Percentiles rank a stretch among this genome's conserved stretches.
phyloP scores from a whole-genome alignment of 305 asterid species.

The Solanum aculeatissimum region DNA sequence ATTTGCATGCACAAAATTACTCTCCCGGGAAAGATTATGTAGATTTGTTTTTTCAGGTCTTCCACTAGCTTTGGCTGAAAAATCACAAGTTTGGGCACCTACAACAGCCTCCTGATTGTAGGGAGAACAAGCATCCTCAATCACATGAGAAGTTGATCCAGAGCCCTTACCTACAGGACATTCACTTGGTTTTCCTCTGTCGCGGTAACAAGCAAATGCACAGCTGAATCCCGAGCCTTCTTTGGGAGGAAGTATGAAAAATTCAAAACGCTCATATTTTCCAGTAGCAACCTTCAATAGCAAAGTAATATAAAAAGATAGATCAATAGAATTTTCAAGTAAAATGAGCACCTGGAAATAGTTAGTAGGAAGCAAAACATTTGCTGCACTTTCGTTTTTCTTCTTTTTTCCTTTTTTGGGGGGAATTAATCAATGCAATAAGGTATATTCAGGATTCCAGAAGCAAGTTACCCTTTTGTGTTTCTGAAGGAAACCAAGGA shows the following conservation, averaged over 20 bases:
- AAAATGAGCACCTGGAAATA: background rate
- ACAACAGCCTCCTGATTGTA: slow-evolving; percentile 14
- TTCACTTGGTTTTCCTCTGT: slow-evolving; percentile 9
- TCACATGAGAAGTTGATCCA: slow-evolving; percentile 24
- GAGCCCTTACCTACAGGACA: slow-evolving; percentile 23
- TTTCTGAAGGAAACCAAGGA: slow-evolving; percentile 33
- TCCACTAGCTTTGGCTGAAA: slow-evolving; percentile 15
- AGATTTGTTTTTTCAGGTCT: slow-evolving; percentile 14
- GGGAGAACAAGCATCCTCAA: slow-evolving; percentile 20
- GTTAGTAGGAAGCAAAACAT: background rate
- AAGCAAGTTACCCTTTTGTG: slow-evolving; percentile 26
- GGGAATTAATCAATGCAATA: background rate
- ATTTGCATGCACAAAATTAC: slow-evolving; percentile 45
- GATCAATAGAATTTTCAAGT: background rate
- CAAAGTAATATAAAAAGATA: background rate
- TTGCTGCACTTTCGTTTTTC: background rate
- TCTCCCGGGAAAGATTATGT: slow-evolving; percentile 9
- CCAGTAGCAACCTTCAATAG: slow-evolving; percentile 42
- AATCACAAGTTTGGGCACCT: slow-evolving; percentile 18
- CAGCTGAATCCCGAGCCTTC: slow-evolving; percentile 15
- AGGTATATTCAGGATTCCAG: background rate
- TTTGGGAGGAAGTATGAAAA: slow-evolving; percentile 38
- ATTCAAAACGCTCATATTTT: slow-evolving; percentile 20
- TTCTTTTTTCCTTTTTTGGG: background rate
- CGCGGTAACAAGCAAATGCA: slow-evolving; percentile 23